These are phyloP conservation scores for Gamarada debralockiae DNA, from an alignment of 495 filamentous ascomycete species.

Conservation along the genomic window DNA sequence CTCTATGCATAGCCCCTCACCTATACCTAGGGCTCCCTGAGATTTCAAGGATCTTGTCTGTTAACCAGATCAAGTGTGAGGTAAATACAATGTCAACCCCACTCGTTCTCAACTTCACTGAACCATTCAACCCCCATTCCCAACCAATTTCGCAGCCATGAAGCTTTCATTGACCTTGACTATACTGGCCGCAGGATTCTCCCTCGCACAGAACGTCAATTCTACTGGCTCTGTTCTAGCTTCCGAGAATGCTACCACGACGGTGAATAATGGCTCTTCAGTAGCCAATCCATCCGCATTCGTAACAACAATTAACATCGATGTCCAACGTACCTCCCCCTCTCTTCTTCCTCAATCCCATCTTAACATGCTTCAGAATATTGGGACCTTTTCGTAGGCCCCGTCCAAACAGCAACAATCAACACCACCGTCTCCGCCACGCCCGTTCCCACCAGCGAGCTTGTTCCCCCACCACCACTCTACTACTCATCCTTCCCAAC, in stretches of 20 bases:
- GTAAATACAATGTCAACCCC: too few species aligned
- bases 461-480: conserved; percentile 19
- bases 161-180: background rate
- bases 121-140: too few species aligned
- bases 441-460: conserved; percentile 16
- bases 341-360: background rate
- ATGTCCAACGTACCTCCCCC: background rate
- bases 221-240: background rate
- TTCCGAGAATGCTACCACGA: background rate
- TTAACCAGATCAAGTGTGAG: too few species aligned
- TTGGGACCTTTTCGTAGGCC: conserved; percentile 22
- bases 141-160: too few species aligned
- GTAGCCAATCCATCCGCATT: conserved; percentile 5
- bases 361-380: background rate
- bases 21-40: too few species aligned
- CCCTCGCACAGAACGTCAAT: background rate
- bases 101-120: too few species aligned
- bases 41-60: too few species aligned
- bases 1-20: too few species aligned
- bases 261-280: background rate
- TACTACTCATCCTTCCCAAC: conserved; percentile 15
- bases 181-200: background rate
- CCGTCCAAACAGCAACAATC: conserved; percentile 14
- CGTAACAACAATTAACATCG: background rate
- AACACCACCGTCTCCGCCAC: conserved; percentile 20